Evolutionary conservation across 2,329 filamentous ascomycete species (phyloP).

Genomic region (Fusarium zealandicum): DNA sequence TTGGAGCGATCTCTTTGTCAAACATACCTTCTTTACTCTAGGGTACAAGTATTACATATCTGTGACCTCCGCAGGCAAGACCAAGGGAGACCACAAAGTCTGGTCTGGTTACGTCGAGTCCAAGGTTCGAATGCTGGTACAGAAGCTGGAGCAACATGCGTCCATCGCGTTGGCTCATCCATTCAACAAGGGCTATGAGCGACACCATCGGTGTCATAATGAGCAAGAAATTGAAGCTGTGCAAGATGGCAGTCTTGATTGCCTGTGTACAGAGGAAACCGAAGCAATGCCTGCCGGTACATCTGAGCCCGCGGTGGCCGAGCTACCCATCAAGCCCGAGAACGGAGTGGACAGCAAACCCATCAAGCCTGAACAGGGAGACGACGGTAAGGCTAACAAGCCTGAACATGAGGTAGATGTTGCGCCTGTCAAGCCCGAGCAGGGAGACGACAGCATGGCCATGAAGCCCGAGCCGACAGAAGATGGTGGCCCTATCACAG

Average conservation of each 20-base stretch:
- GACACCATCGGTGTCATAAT: constrained; percentile 73
- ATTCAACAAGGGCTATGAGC: constrained; percentile 91
- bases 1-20: constrained; percentile 89
- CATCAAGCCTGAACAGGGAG: constrained; percentile 49
- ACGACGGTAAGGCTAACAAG: constrained; percentile 28
- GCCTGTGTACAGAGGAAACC: constrained; percentile 49
- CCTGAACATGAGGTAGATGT: not conserved
- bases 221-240: constrained; percentile 61
- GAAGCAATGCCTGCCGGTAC: constrained; percentile 47
- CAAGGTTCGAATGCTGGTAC: constrained; percentile 85
- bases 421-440: constrained; percentile 48
- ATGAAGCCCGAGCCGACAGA: constrained; percentile 35
- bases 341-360: constrained; percentile 51
- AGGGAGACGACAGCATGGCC: constrained; percentile 26
- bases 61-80: constrained; percentile 81
- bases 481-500: constrained; percentile 39
- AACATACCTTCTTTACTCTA: constrained; percentile 91
- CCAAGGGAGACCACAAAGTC: constrained; percentile 81
- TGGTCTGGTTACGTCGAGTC: constrained; percentile 96
- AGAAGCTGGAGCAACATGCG: constrained; percentile 79
- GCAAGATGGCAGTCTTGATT: constrained; percentile 60
- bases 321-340: constrained; percentile 52
- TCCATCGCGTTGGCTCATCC: constrained; percentile 86
- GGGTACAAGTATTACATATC: constrained; percentile 97
- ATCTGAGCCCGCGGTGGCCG: constrained; percentile 23